These are phyloP conservation scores for Aspergillus nidulans DNA, from an alignment of 495 filamentous ascomycete genomes.

Conservation along the genomic window DNA sequence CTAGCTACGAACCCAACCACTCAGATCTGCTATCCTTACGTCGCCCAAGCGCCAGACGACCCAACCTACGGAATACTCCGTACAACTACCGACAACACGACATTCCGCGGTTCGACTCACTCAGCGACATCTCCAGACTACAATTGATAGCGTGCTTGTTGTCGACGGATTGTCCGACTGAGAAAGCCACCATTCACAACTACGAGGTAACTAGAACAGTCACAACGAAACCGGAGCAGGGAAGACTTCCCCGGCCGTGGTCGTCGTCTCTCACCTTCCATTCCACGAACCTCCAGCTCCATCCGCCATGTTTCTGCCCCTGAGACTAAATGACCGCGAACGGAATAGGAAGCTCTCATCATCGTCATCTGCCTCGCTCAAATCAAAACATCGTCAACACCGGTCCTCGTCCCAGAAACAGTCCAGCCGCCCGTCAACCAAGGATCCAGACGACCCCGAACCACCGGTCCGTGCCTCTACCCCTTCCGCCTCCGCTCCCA, in stretches of 20 bases:
- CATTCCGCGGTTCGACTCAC: background rate
- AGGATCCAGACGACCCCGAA: slow-evolving; percentile 38
- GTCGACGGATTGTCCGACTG: slow-evolving; percentile 4
- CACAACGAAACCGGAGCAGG: slow-evolving; percentile 10
- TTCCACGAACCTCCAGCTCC: slow-evolving; percentile 25
- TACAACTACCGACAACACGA: slow-evolving; percentile 7
- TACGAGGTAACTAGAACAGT: slow-evolving; percentile 25
- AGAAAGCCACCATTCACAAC: slow-evolving; percentile 5
- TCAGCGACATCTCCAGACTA: background rate
- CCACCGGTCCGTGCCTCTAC: slow-evolving; percentile 37
- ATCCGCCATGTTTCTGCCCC: slow-evolving; percentile 40
- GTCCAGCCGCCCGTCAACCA: slow-evolving; percentile 40
- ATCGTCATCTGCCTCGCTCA: slow-evolving; percentile 25
- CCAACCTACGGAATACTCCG: slow-evolving; percentile 7
- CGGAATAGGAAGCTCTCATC: slow-evolving; percentile 23
- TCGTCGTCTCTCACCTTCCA: slow-evolving; percentile 23
- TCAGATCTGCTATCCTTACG: slow-evolving; percentile 18
- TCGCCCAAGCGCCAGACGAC: slow-evolving; percentile 38
- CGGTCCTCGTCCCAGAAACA: slow-evolving; percentile 38
- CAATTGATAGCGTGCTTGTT: background rate
- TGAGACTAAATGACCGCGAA: slow-evolving; percentile 39
- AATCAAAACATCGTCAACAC: slow-evolving; percentile 31
- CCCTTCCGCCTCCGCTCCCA: slow-evolving; percentile 28
- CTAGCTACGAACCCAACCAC: slow-evolving; percentile 19
- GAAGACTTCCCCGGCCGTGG: slow-evolving; percentile 1